A percentile compares a stretch with the other conserved stretches of the same genome.
phyloP scores from a whole-genome alignment of 129 eudicot genomes.

The Glebionis coronaria region DNA sequence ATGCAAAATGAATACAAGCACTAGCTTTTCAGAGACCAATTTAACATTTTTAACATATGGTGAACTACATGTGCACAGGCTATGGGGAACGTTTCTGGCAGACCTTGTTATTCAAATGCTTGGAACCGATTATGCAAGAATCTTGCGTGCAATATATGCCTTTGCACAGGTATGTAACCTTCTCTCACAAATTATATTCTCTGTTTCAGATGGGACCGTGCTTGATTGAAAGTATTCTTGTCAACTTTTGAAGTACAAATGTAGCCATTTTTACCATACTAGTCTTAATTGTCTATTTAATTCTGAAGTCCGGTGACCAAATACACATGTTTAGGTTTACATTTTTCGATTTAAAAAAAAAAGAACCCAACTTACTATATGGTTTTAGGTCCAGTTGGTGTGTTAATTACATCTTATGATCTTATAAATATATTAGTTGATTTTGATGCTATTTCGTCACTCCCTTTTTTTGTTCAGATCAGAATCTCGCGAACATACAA shows the following conservation, averaged over 20 bases:
- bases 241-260: neutral
- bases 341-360: too few relatives aligned
- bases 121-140: conserved; percentile 96
- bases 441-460: conserved; percentile 5
- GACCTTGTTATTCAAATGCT: conserved; percentile 93
- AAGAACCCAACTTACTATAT: too few relatives aligned
- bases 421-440: neutral
- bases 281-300: neutral
- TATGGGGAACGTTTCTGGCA: conserved; percentile 93
- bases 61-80: conserved; percentile 41
- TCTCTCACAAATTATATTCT: conserved; percentile 5
- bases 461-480: conserved; percentile 50
- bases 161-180: conserved; percentile 78
- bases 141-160: conserved; percentile 90
- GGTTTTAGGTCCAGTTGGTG: too few relatives aligned
- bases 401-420: neutral
- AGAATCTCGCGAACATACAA: conserved; percentile 62
- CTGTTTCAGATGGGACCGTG: neutral
- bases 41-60: neutral
- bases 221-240: neutral
- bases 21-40: neutral
- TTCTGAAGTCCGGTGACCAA: neutral
- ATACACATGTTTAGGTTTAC: neutral
- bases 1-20: neutral
- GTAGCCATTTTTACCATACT: neutral